A percentile compares a stretch with the other conserved stretches of the same genome.
Conservation (phyloP, 2,329 filamentous ascomycete species). For the Cadophora sp. region DNA sequence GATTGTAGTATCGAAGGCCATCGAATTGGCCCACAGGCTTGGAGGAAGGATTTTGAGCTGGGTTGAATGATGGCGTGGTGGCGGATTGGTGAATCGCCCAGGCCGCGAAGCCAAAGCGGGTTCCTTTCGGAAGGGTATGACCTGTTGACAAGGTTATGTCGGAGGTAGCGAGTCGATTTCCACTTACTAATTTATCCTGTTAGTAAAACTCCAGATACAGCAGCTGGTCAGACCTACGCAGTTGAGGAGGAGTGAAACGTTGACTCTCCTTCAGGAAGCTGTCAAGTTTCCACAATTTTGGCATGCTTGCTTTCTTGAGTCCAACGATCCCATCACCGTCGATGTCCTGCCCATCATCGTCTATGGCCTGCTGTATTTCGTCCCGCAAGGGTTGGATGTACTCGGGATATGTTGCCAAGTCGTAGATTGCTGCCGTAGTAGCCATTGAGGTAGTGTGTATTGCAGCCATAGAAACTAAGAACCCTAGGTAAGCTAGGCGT, state of each 20-base stretch:
- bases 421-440: conserved; percentile 57
- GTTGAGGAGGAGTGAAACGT: conserved; percentile 46
- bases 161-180: conserved; percentile 34
- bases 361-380: conserved; percentile 39
- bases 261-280: conserved; percentile 52
- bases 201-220: neutral
- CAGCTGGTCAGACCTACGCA: conserved; percentile 38
- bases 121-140: conserved; percentile 44
- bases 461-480: conserved; percentile 54
- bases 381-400: conserved; percentile 43
- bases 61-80: conserved; percentile 29
- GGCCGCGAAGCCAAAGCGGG: conserved; percentile 42
- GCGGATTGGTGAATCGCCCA: conserved; percentile 41
- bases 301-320: conserved; percentile 41
- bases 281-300: conserved; percentile 47
- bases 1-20: conserved; percentile 37
- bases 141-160: conserved; percentile 46
- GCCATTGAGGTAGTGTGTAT: conserved; percentile 59
- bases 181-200: conserved; percentile 28
- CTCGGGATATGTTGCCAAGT: conserved; percentile 57
- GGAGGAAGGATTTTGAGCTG: conserved; percentile 36
- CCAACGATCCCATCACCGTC: conserved; percentile 51
- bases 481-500: neutral
- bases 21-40: conserved; percentile 34
- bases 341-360: conserved; percentile 55